Evolutionary conservation across 345 rosid species (phyloP).

Genomic region (Rhodamnia rubescens): DNA sequence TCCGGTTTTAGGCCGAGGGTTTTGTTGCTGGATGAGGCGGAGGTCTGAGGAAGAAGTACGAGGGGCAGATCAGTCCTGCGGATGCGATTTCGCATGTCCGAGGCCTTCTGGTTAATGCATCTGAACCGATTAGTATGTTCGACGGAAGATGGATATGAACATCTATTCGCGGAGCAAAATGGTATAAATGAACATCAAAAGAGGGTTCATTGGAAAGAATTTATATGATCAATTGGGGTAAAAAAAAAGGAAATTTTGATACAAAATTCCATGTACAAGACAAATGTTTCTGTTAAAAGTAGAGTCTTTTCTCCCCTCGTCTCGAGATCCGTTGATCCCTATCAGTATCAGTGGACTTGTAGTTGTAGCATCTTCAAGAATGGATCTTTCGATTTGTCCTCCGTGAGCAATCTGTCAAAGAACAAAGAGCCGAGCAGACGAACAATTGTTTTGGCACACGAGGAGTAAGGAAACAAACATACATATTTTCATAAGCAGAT

Average conservation of each 20-base stretch:
- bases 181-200: neutral
- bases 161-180: neutral
- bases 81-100: neutral
- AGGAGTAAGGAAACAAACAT: neutral
- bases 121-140: neutral
- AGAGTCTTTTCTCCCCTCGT: neutral
- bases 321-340: neutral
- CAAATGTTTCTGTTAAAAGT: neutral
- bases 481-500: neutral
- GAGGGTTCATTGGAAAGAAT: neutral
- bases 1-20: neutral
- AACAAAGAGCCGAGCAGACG: neutral
- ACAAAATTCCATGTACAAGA: neutral
- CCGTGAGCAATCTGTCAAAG: neutral
- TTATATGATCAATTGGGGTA: neutral
- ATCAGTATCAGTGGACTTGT: neutral
- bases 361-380: neutral
- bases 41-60: neutral
- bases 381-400: neutral
- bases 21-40: neutral
- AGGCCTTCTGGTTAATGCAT: neutral
- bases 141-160: neutral
- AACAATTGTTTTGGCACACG: neutral
- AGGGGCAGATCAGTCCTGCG: neutral
- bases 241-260: neutral